Percentiles rank a stretch among this genome's conserved stretches.
phyloP scores from a whole-genome alignment of 2,329 filamentous ascomycete species.

The Colletotrichum sp. region DNA sequence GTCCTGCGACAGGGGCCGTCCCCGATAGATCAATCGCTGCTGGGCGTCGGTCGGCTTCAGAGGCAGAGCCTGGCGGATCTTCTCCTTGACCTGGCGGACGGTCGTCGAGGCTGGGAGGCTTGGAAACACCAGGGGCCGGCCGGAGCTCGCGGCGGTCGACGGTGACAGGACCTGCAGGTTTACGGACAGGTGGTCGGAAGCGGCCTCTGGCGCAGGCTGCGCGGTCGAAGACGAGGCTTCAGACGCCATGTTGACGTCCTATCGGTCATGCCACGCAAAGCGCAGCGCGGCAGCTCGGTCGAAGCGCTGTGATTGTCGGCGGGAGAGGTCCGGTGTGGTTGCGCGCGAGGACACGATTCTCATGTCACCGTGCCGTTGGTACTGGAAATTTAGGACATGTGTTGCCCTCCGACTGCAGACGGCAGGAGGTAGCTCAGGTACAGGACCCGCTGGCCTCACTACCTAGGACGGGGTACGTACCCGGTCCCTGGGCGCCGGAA shows the following conservation, averaged over 20 bases:
- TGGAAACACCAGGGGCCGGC: slow-evolving; percentile 54
- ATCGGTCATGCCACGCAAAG: slow-evolving; percentile 19
- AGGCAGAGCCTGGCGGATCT: slow-evolving; percentile 57
- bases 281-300: slow-evolving; percentile 17
- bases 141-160: slow-evolving; percentile 52
- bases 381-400: slow-evolving; percentile 18
- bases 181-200: slow-evolving; percentile 44
- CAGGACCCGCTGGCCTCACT: slow-evolving; percentile 18
- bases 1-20: slow-evolving; percentile 60
- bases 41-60: slow-evolving; percentile 57
- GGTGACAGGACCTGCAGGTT: slow-evolving; percentile 66
- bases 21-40: slow-evolving; percentile 66
- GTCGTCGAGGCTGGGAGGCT: slow-evolving; percentile 55
- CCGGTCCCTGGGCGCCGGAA: slow-evolving; percentile 5
- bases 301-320: neutral
- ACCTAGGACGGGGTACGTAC: neutral
- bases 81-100: slow-evolving; percentile 62
- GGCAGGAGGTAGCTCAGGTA: neutral
- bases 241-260: slow-evolving; percentile 42
- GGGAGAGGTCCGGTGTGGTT: neutral
- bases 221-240: slow-evolving; percentile 30
- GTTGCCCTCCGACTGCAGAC: slow-evolving; percentile 16
- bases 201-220: slow-evolving; percentile 27
- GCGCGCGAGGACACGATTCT: slow-evolving; percentile 4
- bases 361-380: slow-evolving; percentile 11